phyloP scores from a whole-genome alignment of 1,139 yeast species.

The Kurtzmaniella quercitrusa region DNA sequence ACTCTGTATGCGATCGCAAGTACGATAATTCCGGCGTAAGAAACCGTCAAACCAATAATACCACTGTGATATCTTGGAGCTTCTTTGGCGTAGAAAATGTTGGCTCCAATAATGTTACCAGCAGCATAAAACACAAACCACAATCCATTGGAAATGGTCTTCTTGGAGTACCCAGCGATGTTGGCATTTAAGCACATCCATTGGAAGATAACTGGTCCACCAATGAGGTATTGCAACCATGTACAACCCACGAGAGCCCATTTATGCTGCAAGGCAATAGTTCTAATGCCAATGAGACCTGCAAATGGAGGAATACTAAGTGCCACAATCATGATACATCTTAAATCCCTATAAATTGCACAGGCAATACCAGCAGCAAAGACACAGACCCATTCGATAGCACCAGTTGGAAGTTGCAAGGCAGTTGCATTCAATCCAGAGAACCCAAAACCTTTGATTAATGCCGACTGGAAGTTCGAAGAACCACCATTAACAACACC shows the following conservation, averaged over 20 bases:
- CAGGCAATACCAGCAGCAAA: constrained; percentile 21
- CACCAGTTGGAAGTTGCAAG: constrained; percentile 29
- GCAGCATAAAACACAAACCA: constrained; percentile 27
- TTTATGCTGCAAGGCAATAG: constrained; percentile 16
- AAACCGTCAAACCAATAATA: constrained; percentile 23
- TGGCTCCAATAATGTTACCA: constrained; percentile 28
- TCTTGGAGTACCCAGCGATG: constrained; percentile 24
- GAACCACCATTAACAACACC: constrained; percentile 28
- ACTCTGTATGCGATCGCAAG: constrained; percentile 19
- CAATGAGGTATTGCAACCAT: constrained; percentile 31
- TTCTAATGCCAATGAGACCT: constrained; percentile 20
- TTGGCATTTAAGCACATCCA: constrained; percentile 27
- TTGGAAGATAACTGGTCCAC: constrained; percentile 28
- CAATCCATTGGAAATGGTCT: constrained; percentile 20
- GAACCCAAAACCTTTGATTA: constrained; percentile 25
- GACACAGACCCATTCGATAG: constrained; percentile 23
- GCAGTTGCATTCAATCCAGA: constrained; percentile 22
- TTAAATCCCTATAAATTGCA: constrained; percentile 16
- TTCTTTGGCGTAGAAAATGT: constrained; percentile 24
- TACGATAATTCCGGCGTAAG: constrained; percentile 24
- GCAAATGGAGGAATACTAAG: constrained; percentile 20
- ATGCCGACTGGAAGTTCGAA: constrained; percentile 24
- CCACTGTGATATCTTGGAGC: constrained; percentile 28
- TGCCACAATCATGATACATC: constrained; percentile 16
- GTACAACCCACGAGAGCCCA: constrained; percentile 29